A percentile compares a stretch with the other conserved stretches of the same genome.
Conservation (phyloP, 768 basidiomycete species). For the Calvatia gigantea region DNA sequence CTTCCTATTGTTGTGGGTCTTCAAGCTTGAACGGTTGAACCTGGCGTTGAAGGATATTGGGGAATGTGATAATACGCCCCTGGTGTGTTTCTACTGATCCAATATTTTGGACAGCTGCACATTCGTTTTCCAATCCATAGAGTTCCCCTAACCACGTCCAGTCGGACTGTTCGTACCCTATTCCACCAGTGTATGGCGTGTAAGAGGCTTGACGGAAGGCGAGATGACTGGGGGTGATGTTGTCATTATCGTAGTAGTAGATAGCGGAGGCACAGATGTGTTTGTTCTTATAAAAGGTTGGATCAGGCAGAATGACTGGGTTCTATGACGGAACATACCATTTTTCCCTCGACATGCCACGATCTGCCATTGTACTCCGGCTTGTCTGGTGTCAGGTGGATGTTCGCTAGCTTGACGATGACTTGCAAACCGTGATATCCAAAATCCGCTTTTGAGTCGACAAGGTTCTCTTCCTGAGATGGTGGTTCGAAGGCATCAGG, state of each 20-base stretch:
- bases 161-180: conserved; percentile 19
- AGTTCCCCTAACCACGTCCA: conserved; percentile 20
- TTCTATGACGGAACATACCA: conserved; percentile 10
- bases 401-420: conserved; percentile 21
- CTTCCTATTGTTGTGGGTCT: conserved; percentile 31
- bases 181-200: too few species aligned
- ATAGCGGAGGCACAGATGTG: conserved; percentile 25
- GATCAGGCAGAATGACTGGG: too few species aligned
- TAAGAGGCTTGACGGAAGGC: conserved; percentile 18
- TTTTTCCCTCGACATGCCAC: conserved; percentile 20
- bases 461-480: background rate
- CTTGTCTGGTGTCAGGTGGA: conserved; percentile 18
- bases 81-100: conserved; percentile 24
- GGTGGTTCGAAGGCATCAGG: too few species aligned
- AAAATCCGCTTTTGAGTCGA: conserved; percentile 10
- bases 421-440: conserved; percentile 15
- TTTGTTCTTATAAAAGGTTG: conserved; percentile 17
- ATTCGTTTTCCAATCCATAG: conserved; percentile 17
- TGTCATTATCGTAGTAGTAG: conserved; percentile 27
- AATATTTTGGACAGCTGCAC: conserved; percentile 18
- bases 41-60: conserved; percentile 34
- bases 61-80: conserved; percentile 29
- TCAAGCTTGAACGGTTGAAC: conserved; percentile 30
- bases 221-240: conserved; percentile 25
- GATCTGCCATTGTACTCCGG: conserved; percentile 16